Conservation (phyloP, 2,329 filamentous ascomycete genomes). For the Hymenoscyphus occultus region DNA sequence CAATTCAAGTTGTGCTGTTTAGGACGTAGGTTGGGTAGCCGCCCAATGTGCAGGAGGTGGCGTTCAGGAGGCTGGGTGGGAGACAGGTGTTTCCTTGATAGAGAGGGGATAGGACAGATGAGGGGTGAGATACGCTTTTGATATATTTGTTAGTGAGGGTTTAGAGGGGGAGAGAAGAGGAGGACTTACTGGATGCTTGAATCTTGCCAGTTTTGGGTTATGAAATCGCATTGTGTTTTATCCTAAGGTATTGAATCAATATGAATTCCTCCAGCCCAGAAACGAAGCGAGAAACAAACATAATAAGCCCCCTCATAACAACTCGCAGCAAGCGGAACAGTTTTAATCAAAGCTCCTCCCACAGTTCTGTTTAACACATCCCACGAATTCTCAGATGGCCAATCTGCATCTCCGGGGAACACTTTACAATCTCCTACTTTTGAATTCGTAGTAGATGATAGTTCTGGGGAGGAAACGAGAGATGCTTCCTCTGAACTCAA, state of each 20-base stretch:
- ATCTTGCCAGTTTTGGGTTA: slow-evolving; percentile 35
- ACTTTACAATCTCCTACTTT: slow-evolving; percentile 22
- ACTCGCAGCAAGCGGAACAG: slow-evolving; percentile 44
- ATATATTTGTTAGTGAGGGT: neutral
- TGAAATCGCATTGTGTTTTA: slow-evolving; percentile 7
- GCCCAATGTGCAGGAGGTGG: slow-evolving; percentile 13
- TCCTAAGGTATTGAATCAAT: neutral
- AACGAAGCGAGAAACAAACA: neutral
- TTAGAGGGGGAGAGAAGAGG: neutral
- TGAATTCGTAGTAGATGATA: neutral
- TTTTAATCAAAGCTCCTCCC: slow-evolving; percentile 43
- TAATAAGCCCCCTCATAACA: slow-evolving; percentile 37
- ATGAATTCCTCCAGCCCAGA: neutral
- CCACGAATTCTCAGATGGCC: slow-evolving; percentile 50
- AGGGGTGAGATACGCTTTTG: slow-evolving; percentile 36
- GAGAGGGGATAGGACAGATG: slow-evolving; percentile 47
- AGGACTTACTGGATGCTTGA: slow-evolving; percentile 39
- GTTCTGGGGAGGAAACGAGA: slow-evolving; percentile 1
- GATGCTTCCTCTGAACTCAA: neutral
- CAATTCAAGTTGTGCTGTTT: slow-evolving; percentile 39
- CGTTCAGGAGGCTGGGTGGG: slow-evolving; percentile 36
- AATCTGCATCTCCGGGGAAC: slow-evolving; percentile 36
- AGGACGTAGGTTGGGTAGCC: slow-evolving; percentile 34
- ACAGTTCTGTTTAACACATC: slow-evolving; percentile 44
- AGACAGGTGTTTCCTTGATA: slow-evolving; percentile 43